Conservation (phyloP, 2,329 filamentous ascomycete species). For the Dichotomopilus funicola region DNA sequence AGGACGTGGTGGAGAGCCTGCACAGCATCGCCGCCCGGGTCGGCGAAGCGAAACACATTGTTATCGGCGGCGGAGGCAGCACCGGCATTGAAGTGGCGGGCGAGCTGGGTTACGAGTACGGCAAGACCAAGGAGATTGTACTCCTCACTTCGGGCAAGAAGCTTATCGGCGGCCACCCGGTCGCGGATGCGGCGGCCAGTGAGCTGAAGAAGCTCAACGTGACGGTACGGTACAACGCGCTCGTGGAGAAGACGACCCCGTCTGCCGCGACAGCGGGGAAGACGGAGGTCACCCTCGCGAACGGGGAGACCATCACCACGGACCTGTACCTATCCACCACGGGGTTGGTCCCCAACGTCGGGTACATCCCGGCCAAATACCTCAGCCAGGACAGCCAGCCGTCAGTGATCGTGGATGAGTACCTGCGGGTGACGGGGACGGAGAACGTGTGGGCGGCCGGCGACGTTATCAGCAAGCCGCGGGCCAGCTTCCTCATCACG, state of each 20-base stretch:
- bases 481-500: conserved; percentile 37
- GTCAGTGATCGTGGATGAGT: conserved; percentile 45
- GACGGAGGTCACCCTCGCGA: conserved; percentile 42
- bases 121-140: conserved; percentile 42
- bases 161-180: conserved; percentile 39
- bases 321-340: conserved; percentile 47
- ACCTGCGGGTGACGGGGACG: conserved; percentile 40
- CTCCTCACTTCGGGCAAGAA: conserved; percentile 38
- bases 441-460: conserved; percentile 47
- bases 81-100: conserved; percentile 51
- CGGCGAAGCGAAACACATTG: conserved; percentile 42
- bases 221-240: conserved; percentile 37
- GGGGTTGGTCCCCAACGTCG: conserved; percentile 49
- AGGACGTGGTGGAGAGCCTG: conserved; percentile 38
- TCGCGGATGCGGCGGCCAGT: conserved; percentile 36
- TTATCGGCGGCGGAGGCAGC: conserved; percentile 50
- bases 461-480: conserved; percentile 46
- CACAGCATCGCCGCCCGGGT: conserved; percentile 36
- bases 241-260: conserved; percentile 32
- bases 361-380: conserved; percentile 41
- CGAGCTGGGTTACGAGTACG: conserved; percentile 47
- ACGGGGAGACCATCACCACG: conserved; percentile 42
- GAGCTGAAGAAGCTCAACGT: conserved; percentile 51
- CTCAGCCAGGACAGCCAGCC: conserved; percentile 33
- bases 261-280: conserved; percentile 31